These are phyloP conservation scores for Chenopodium album DNA, from an alignment of 148 eudicot species.

Conservation along the genomic window DNA sequence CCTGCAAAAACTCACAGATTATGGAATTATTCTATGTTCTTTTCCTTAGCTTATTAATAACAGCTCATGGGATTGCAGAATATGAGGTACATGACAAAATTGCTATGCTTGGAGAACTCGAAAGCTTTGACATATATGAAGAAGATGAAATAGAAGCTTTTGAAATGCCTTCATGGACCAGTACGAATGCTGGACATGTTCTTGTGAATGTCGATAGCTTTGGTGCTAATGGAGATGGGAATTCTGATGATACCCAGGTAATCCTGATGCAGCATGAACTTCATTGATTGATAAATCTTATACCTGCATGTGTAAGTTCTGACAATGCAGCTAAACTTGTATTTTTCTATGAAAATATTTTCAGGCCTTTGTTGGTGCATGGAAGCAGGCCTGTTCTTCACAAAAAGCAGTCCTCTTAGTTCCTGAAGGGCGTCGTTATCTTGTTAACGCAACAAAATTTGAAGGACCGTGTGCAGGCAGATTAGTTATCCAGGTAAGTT, in stretches of 20 bases:
- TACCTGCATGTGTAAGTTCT: conserved; percentile 18
- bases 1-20: conserved; percentile 30
- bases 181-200: conserved; percentile 43
- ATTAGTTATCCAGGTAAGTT: conserved; percentile 65
- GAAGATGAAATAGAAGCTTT: conserved; percentile 39
- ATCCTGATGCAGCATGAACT: conserved; percentile 6
- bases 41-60: conserved; percentile 42
- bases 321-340: neutral
- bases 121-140: conserved; percentile 52
- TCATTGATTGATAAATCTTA: conserved; percentile 10
- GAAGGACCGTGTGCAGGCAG: conserved; percentile 76
- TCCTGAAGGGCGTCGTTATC: conserved; percentile 64
- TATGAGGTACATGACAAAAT: conserved; percentile 33
- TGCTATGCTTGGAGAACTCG: conserved; percentile 39
- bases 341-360: conserved; percentile 7
- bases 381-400: conserved; percentile 80
- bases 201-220: conserved; percentile 81
- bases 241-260: conserved; percentile 89
- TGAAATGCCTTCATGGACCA: conserved; percentile 40
- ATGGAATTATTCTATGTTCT: conserved; percentile 48
- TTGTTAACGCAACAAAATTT: conserved; percentile 85
- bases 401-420: conserved; percentile 71
- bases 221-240: conserved; percentile 90
- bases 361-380: conserved; percentile 80
- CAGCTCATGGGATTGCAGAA: conserved; percentile 42